phyloP scores from a whole-genome alignment of 108 stramenopile species.

The Skeletonema tropicum region DNA sequence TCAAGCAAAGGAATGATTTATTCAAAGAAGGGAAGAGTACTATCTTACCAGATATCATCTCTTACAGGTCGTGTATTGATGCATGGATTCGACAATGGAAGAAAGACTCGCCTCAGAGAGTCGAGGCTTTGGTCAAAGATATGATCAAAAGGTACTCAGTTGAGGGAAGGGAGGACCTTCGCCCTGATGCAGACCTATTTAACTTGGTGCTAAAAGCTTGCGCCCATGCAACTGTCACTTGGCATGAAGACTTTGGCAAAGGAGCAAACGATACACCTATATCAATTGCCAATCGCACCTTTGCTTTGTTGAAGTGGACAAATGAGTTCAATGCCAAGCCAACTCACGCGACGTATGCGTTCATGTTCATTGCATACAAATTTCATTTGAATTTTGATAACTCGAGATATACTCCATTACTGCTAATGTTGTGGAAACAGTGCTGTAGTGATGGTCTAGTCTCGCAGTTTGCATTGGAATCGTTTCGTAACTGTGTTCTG shows the following conservation, averaged over 20 bases:
- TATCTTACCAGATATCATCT: slow-evolving; percentile 39
- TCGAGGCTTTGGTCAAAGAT: slow-evolving; percentile 33
- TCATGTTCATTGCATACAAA: slow-evolving; percentile 45
- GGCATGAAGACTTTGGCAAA: slow-evolving; percentile 14
- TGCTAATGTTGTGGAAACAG: slow-evolving; percentile 26
- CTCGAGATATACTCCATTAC: slow-evolving; percentile 28
- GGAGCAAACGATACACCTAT: slow-evolving; percentile 22
- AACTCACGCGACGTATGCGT: slow-evolving; percentile 44
- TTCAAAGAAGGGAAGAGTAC: slow-evolving; percentile 20
- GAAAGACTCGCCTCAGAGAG: slow-evolving; percentile 23
- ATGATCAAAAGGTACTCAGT: slow-evolving; percentile 31
- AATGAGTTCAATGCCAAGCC: slow-evolving; percentile 35
- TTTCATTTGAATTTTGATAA: slow-evolving; percentile 41
- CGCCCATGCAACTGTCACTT: slow-evolving; percentile 22
- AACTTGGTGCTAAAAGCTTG: slow-evolving; percentile 52
- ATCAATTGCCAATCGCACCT: slow-evolving; percentile 40
- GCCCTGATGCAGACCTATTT: slow-evolving; percentile 34
- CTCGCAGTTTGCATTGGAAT: slow-evolving; percentile 42
- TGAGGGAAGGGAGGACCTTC: slow-evolving; percentile 30
- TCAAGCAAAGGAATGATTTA: slow-evolving; percentile 22
- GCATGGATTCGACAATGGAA: slow-evolving; percentile 40
- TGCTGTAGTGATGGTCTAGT: slow-evolving; percentile 41
- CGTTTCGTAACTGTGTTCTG: slow-evolving; percentile 33
- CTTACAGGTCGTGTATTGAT: slow-evolving; percentile 41
- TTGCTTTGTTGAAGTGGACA: slow-evolving; percentile 20